These are phyloP conservation scores for Mycosarcoma maydis DNA, from an alignment of 1,284 basidiomycete species.

Conservation along the genomic window DNA sequence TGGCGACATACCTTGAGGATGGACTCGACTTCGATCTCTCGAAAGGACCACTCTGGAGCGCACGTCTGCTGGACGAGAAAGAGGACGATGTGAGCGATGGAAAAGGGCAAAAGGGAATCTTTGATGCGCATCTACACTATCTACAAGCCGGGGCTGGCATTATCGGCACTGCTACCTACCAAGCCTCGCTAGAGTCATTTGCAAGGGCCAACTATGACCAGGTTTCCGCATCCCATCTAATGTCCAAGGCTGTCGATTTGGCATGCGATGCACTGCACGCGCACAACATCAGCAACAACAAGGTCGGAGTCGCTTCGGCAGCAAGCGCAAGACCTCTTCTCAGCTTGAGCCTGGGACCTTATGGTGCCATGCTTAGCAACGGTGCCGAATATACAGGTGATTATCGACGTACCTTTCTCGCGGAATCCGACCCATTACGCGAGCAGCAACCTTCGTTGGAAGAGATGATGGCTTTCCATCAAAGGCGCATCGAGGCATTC, in stretches of 20 bases:
- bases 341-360: conserved; percentile 55
- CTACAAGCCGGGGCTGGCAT: conserved; percentile 55
- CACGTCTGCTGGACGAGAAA: conserved; percentile 50
- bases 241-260: conserved; percentile 49
- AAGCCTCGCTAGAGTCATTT: conserved; percentile 53
- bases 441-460: conserved; percentile 32
- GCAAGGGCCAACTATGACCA: conserved; percentile 35
- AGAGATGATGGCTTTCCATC: conserved; percentile 52
- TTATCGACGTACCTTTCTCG: conserved; percentile 39
- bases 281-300: conserved; percentile 9
- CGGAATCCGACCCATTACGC: conserved; percentile 25
- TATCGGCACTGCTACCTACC: conserved; percentile 58
- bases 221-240: conserved; percentile 38
- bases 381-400: conserved; percentile 60
- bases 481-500: conserved; percentile 44
- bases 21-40: conserved; percentile 54
- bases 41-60: conserved; percentile 54
- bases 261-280: conserved; percentile 42
- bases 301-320: background rate
- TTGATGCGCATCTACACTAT: conserved; percentile 54
- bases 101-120: conserved; percentile 44
- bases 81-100: conserved; percentile 36
- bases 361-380: conserved; percentile 55
- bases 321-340: conserved; percentile 29
- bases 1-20: conserved; percentile 60